Conservation (phyloP, 1,139 yeast species). For the Pichia sp. region DNA sequence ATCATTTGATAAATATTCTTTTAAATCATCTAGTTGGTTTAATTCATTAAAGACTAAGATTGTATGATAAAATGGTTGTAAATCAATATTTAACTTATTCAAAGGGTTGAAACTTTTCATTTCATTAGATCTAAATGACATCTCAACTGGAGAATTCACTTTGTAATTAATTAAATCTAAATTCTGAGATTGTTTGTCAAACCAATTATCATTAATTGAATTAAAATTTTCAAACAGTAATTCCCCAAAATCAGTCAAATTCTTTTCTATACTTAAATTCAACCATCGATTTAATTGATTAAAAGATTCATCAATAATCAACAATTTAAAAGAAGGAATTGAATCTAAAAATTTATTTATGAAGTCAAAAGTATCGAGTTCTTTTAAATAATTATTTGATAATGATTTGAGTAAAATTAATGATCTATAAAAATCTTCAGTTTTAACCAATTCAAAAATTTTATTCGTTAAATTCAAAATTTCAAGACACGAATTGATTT, state of each 20-base stretch:
- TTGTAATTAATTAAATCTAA: slow-evolving; percentile 52
- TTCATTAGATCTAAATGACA: slow-evolving; percentile 30
- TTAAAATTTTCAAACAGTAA: slow-evolving; percentile 50
- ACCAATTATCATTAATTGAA: slow-evolving; percentile 57
- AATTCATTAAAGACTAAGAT: slow-evolving; percentile 75
- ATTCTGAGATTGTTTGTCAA: slow-evolving; percentile 34
- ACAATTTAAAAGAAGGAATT: slow-evolving; percentile 68
- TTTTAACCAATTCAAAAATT: slow-evolving; percentile 73
- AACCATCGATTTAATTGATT: slow-evolving; percentile 69
- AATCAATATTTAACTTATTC: slow-evolving; percentile 44
- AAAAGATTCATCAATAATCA: slow-evolving; percentile 75
- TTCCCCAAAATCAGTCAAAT: slow-evolving; percentile 55
- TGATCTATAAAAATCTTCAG: slow-evolving; percentile 78
- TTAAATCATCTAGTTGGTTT: slow-evolving; percentile 55
- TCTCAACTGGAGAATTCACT: slow-evolving; percentile 81
- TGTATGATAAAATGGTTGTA: slow-evolving; percentile 74
- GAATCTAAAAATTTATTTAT: slow-evolving; percentile 66
- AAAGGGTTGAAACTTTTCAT: slow-evolving; percentile 37
- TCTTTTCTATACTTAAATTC: slow-evolving; percentile 55
- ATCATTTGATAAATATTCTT: slow-evolving; percentile 63
- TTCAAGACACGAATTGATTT: slow-evolving; percentile 65
- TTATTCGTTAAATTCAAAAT: slow-evolving; percentile 83
- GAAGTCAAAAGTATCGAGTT: slow-evolving; percentile 70
- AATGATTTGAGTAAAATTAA: slow-evolving; percentile 76
- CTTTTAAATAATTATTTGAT: slow-evolving; percentile 57